Evolutionary conservation across 352 stramenopile genomes (phyloP).

Genomic region (Globisporangium rhizosaccharum): DNA sequence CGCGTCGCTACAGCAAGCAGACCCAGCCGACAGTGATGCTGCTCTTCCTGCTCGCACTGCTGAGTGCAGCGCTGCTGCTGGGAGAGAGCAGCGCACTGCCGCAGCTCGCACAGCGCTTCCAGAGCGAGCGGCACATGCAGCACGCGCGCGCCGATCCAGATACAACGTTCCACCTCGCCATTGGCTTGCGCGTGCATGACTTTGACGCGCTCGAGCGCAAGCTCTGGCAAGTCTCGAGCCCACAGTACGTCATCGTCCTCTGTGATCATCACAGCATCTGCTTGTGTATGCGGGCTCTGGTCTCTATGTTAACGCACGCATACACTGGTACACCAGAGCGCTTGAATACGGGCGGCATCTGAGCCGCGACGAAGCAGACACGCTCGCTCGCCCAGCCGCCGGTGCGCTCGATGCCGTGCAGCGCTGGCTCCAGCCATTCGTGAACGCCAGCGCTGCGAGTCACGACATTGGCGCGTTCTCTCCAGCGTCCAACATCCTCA

Average conservation of each 20-base stretch:
- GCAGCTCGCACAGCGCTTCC: constrained; percentile 11
- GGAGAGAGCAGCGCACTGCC: constrained; percentile 3
- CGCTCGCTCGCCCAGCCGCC: constrained; percentile 33
- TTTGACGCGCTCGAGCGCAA: constrained; percentile 43
- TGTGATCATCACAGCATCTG: background rate
- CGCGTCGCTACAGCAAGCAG: background rate
- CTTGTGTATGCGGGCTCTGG: background rate
- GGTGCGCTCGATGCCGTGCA: constrained; percentile 40
- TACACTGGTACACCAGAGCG: constrained; percentile 21
- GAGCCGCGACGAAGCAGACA: constrained; percentile 30
- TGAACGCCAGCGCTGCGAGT: background rate
- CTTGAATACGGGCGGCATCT: constrained; percentile 51
- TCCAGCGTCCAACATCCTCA: constrained; percentile 29
- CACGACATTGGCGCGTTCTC: constrained; percentile 27
- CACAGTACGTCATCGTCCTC: constrained; percentile 27
- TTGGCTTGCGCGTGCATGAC: constrained; percentile 44
- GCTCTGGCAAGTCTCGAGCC: constrained; percentile 52
- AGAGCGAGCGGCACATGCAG: constrained; percentile 27
- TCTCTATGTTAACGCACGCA: background rate
- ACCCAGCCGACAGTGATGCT: background rate
- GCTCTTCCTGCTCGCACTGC: background rate
- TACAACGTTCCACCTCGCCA: constrained; percentile 39
- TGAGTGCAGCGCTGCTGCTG: background rate
- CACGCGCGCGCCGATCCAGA: constrained; percentile 28
- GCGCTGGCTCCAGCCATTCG: constrained; percentile 35